These are phyloP conservation scores for Verticillium nubilum DNA, from an alignment of 2,329 filamentous ascomycete species.

Conservation along the genomic window DNA sequence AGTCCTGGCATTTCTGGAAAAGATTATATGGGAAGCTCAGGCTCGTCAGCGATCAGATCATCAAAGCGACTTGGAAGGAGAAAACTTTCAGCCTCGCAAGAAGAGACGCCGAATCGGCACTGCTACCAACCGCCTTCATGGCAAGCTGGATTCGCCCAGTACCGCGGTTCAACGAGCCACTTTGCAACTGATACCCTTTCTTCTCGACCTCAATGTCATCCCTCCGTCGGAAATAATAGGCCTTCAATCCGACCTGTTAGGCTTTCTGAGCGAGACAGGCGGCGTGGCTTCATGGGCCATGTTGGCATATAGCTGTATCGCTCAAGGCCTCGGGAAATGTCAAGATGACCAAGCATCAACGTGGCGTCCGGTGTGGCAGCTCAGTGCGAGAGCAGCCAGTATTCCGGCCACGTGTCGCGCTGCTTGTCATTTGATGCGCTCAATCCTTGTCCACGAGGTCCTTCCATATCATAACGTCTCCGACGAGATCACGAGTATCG, in stretches of 20 bases:
- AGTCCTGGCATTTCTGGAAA: conserved; percentile 52
- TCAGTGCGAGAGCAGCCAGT: conserved; percentile 64
- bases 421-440: conserved; percentile 67
- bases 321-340: not conserved
- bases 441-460: conserved; percentile 61
- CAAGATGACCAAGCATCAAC: conserved; percentile 11
- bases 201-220: conserved; percentile 40
- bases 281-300: conserved; percentile 74
- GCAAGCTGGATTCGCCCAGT: conserved; percentile 41
- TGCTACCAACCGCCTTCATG: conserved; percentile 38
- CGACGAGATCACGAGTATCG: conserved; percentile 65
- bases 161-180: conserved; percentile 41
- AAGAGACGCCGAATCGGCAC: conserved; percentile 42
- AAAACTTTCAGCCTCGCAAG: conserved; percentile 46
- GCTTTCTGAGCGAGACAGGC: conserved; percentile 60
- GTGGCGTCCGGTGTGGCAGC: conserved; percentile 75
- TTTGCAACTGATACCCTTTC: conserved; percentile 53
- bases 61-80: conserved; percentile 7
- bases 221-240: conserved; percentile 46
- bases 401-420: conserved; percentile 68
- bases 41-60: not conserved
- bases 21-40: conserved; percentile 27
- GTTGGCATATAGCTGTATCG: conserved; percentile 40
- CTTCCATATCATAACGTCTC: conserved; percentile 62
- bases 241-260: conserved; percentile 52